Evolutionary conservation across 1,139 yeast species (phyloP), one percentile per base, ranked within the genome.

Genomic region (Sugiyamaella novakii): DNA sequence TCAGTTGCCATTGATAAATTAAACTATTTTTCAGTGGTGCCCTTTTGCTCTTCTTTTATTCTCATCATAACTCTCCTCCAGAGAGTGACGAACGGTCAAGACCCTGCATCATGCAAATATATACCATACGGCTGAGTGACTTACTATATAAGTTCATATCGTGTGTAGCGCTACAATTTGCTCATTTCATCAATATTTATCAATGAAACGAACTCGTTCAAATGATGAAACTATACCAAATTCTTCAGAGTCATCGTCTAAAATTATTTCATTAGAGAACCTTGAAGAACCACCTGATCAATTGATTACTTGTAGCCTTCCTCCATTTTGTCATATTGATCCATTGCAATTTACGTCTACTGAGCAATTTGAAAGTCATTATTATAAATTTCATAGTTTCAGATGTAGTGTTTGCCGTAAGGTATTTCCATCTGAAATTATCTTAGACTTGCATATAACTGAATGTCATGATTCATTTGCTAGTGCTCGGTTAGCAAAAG

Each of bases 381-480:
- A 61, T 43, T 19, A 41, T 12, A 47, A 46, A 14, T 49, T 38
- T 33, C 66, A 62, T 38, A 49, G 55, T 6, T 46, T 46, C 53
- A 59, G 61, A 1, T 81, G 86, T 55, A 51, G 57, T 0, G 68
- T 66, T 40, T 81, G 86, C 56, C 58, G 61, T 6, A 65, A 61
- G 36, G 63, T 62, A 45, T 77, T 80, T 52, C 81, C 82, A 0
- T 66, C 69, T 10, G 67, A 71, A 19, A 59, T 53, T 25, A 59
- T 75, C 11, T 61, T 81, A 19, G 66, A 71, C 3, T 54, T 80
- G n/a, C 87, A 81, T 56, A 69, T 79, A 3, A 72, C 74, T 19
- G 86, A 81, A 54, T 67, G 69, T 47, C 86, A 81, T 59, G 77
- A 79, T 57, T 78, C 83, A 1, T 73, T 80, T 46, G 63, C 69